A percentile compares a stretch with the other conserved stretches of the same genome.
phyloP scores from a whole-genome alignment of 176 grass and related monocot species.

The Musa acuminata region DNA sequence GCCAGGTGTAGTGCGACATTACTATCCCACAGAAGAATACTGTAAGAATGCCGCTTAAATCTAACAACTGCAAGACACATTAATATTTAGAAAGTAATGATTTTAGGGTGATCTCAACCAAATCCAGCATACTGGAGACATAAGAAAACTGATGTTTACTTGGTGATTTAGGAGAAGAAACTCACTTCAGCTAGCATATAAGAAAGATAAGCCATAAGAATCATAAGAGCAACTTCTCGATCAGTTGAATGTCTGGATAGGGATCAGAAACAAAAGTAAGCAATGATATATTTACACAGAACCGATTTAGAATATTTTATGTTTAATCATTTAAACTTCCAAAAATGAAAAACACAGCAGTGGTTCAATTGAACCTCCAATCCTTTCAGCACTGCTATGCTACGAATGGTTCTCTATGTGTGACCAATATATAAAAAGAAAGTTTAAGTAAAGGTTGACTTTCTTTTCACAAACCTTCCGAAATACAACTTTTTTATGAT shows the following conservation, averaged over 20 bases:
- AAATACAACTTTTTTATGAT: slow-evolving; percentile 90
- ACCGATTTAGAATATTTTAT: neutral
- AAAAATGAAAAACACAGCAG: neutral
- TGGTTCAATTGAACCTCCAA: neutral
- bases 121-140: slow-evolving; percentile 9
- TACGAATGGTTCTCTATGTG: neutral
- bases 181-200: slow-evolving; percentile 93
- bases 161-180: slow-evolving; percentile 10
- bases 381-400: neutral
- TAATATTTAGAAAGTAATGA: neutral
- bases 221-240: slow-evolving; percentile 93
- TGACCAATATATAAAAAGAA: no score
- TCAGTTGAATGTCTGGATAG: slow-evolving; percentile 79
- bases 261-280: slow-evolving; percentile 10
- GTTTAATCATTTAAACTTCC: neutral
- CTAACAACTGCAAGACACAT: slow-evolving; percentile 55
- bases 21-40: slow-evolving; percentile 92
- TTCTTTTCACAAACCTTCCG: slow-evolving; percentile 49
- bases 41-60: slow-evolving; percentile 89
- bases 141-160: neutral
- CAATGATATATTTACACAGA: neutral
- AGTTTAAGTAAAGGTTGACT: neutral
- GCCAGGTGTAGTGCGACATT: slow-evolving; percentile 98
- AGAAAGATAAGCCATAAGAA: slow-evolving; percentile 91
- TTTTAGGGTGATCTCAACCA: neutral